Evolutionary conservation across 2,329 filamentous ascomycete species (phyloP), one percentile per base, ranked within the genome.

Genomic region (Aspergillus caelatus): DNA sequence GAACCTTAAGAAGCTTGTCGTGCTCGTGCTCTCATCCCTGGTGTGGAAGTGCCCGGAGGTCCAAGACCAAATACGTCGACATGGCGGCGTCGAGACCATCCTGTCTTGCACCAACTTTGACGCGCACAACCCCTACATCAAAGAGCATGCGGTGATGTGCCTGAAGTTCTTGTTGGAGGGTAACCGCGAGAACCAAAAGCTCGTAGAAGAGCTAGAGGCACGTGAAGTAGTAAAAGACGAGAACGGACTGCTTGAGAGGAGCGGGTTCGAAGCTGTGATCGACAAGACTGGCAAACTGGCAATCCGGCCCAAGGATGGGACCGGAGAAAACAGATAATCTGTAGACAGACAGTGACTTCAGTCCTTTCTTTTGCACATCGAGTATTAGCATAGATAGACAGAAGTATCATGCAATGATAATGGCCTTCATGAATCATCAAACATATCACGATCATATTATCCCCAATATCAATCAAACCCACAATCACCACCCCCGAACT

Each of bases 31-130:
- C 12, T 94, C 92, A 0, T 93, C 91, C 0, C 86, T 98, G 0
- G 89, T 97, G 4, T 96, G 95, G 84, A 95, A 95, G 56, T 92
- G 91, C 70, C 86, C 90, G 1, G 86, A 88, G 10, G 94, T 97
- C 0, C 94, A 98, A 78, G 88, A 91, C 70, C 94, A 97, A 75
- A 92, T 98, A 66, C 87, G 96, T 52, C 86, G 89, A 56, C 88
- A 94, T 71, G 91, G 93, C 67, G 94, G 94, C 48, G 91, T 98
- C 50, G 91, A 96, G 69, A 89, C 92, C 0, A 85, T 98, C 23
- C 86, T 97, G 19, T 93, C 93, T 72, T 97, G 93, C 78, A 97
- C 93, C 71, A 87, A 89, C 36, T 95, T 95, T 74, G 94, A 98
- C 74, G 93, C 94, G 70, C 89, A 96, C 79, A 97, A 97, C 73